Evolutionary conservation across 352 stramenopile genomes (phyloP), one percentile per base, ranked within the genome.

Genomic region (Pythium aristosporum): DNA sequence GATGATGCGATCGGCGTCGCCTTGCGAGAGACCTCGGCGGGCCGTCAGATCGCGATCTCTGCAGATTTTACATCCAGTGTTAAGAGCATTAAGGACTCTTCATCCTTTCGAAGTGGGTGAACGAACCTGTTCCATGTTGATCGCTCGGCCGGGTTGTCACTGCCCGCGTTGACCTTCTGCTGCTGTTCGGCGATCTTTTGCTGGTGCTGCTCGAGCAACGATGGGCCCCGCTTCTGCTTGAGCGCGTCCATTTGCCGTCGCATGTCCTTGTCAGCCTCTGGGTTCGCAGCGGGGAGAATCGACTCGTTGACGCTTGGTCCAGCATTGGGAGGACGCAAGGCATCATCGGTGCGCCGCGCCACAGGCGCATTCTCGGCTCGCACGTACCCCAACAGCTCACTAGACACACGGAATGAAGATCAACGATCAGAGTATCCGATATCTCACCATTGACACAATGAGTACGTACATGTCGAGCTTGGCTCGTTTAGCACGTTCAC

Each of bases 361-460:
- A 46, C 59, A 21, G 57, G 74, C 28, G 81, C 77, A 52, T 94
- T 94, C 72, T 92, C 82, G 23, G 85, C 72, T 20, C 85, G 80
- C 18, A 96, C 68, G 59, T 93, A 96, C 21, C 87, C 87, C 25
- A 96, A 71, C 58, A 94, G 60, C 50, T 96, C 85, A 53, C 87
- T 95, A 53, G 21, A 37, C 34, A 42, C 12, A 18, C 30, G 43
- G 23, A 61, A 10, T 1, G 42, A 20, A 42, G 4, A 8, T 50
- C 44, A 50, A n/a, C n/a, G 13, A 48, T 23, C 5, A 10, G 18
- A 25, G 42, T 28, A 28, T 28, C 25, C 25, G n/a, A 48, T 10
- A 25, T 9, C 13, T 25, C 42, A 23, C n/a, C 6, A 2, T 48
- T 2, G 23, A 48, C 21, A 6, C 8, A 51, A 42, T 23, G 1